phyloP scores from a whole-genome alignment of 192 early-diverging fungal genomes.

The Coemansia guatemalensis region DNA sequence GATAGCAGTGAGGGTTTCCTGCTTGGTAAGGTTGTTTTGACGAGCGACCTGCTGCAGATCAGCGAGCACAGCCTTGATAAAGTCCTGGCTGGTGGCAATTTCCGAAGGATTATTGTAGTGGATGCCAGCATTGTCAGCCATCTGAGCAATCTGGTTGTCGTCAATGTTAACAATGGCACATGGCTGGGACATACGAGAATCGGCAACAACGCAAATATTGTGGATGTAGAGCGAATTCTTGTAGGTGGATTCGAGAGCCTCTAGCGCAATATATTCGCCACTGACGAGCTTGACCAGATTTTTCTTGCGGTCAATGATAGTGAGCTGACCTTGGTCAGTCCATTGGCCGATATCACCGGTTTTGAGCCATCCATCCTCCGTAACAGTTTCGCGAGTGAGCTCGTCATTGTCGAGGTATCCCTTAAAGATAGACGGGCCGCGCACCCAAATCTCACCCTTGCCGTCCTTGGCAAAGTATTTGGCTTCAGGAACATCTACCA shows the following conservation, averaged over 20 bases:
- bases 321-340: slow-evolving; percentile 75
- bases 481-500: slow-evolving; percentile 75
- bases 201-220: slow-evolving; percentile 79
- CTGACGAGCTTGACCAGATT: slow-evolving; percentile 90
- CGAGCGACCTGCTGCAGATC: slow-evolving; percentile 60
- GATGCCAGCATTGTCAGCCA: slow-evolving; percentile 43
- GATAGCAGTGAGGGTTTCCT: slow-evolving; percentile 73
- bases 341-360: slow-evolving; percentile 94
- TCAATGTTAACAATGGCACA: slow-evolving; percentile 75
- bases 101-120: slow-evolving; percentile 37
- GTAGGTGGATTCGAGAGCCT: slow-evolving; percentile 93
- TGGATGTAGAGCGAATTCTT: slow-evolving; percentile 73
- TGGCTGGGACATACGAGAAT: slow-evolving; percentile 69
- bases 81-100: slow-evolving; percentile 22
- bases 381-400: slow-evolving; percentile 71
- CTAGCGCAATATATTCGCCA: slow-evolving; percentile 94
- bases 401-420: slow-evolving; percentile 86
- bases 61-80: slow-evolving; percentile 28
- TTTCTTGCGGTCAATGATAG: slow-evolving; percentile 94
- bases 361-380: slow-evolving; percentile 84
- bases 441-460: slow-evolving; percentile 84
- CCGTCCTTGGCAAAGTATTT: slow-evolving; percentile 66
- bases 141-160: slow-evolving; percentile 52
- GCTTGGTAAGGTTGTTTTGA: slow-evolving; percentile 65
- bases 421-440: slow-evolving; percentile 76